A percentile compares a stretch with the other conserved stretches of the same genome.
Evolutionary conservation across 345 rosid genomes (phyloP).

Genomic region (Salix exigua): DNA sequence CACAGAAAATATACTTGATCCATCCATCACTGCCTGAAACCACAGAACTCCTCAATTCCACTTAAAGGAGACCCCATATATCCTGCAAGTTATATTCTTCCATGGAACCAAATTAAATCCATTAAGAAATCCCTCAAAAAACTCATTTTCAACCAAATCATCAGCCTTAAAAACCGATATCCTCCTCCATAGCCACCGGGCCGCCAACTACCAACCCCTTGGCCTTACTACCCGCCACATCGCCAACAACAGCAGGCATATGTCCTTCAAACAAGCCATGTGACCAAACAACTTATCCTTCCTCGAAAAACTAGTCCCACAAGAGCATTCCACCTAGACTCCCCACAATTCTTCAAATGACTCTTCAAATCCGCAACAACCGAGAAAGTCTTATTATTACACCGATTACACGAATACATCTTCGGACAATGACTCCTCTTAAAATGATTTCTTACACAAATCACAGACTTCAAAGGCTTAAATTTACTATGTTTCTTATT

Average conservation of each 20-base stretch:
- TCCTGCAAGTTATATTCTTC: conserved; percentile 40
- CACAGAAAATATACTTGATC: neutral
- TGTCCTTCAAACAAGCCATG: conserved; percentile 75
- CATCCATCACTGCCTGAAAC: neutral
- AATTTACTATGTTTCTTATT: conserved; percentile 55
- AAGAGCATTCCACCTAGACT: conserved; percentile 59
- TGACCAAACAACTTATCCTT: conserved; percentile 75
- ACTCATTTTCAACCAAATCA: conserved; percentile 21
- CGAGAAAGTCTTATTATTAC: conserved; percentile 60
- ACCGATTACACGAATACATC: conserved; percentile 51
- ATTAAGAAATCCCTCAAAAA: conserved; percentile 43
- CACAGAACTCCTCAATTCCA: conserved; percentile 12
- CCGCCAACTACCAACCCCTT: neutral
- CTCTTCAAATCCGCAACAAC: conserved; percentile 61
- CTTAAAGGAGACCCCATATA: conserved; percentile 22
- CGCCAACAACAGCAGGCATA: conserved; percentile 46
- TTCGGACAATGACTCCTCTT: conserved; percentile 84
- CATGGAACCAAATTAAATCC: conserved; percentile 43
- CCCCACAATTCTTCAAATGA: conserved; percentile 66
- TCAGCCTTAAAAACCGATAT: neutral
- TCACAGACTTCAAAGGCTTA: conserved; percentile 53
- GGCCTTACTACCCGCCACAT: conserved; percentile 9
- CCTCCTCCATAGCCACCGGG: conserved; percentile 13
- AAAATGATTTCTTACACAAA: conserved; percentile 66
- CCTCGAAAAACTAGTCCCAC: conserved; percentile 65